phyloP scores from a whole-genome alignment of 306 rosid genomes.

The Citrullus mucosospermus region DNA sequence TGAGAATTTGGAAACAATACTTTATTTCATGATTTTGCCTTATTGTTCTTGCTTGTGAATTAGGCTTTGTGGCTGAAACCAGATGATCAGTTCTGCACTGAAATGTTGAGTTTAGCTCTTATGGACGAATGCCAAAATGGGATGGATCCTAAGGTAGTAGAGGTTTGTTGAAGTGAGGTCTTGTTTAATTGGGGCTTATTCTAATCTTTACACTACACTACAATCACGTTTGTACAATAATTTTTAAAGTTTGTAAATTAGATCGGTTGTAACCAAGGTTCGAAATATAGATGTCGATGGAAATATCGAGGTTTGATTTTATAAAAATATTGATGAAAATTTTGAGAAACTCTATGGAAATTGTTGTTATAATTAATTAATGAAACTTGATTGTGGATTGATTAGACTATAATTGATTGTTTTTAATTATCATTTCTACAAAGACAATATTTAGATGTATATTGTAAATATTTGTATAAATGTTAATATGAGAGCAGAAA shows the following conservation, averaged over 20 bases:
- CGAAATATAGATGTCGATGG: no score
- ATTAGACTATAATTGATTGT: no score
- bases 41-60: slow-evolving; percentile 14
- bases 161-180: slow-evolving; percentile 19
- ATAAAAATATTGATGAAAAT: no score
- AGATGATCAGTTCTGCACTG: slow-evolving; percentile 86
- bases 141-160: slow-evolving; percentile 20
- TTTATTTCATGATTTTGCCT: slow-evolving; percentile 11
- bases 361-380: no score
- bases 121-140: slow-evolving; percentile 53
- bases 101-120: slow-evolving; percentile 74
- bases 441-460: no score
- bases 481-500: no score
- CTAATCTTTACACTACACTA: not conserved
- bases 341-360: no score
- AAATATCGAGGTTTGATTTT: no score
- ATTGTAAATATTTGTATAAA: no score
- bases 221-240: not conserved
- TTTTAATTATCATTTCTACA: no score
- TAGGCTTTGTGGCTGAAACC: slow-evolving; percentile 86
- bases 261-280: not conserved
- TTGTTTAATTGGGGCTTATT: not conserved
- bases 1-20: not conserved
- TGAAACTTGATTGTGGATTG: no score
- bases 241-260: not conserved